These are phyloP conservation scores for Salix brachista DNA, from an alignment of 345 rosid species.

Conservation along the genomic window DNA sequence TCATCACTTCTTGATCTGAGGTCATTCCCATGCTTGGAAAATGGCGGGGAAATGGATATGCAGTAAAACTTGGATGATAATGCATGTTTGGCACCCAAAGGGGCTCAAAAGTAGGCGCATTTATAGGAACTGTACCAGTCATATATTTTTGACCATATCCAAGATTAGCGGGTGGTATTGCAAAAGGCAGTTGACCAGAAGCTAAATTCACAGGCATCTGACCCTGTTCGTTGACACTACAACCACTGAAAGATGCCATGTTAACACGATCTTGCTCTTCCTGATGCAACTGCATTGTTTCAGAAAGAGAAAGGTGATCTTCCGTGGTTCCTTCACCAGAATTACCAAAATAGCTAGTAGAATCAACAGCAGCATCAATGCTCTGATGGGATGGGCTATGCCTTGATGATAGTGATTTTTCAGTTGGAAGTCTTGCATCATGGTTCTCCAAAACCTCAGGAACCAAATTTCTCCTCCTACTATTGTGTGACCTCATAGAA, in stretches of 20 bases:
- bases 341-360: neutral
- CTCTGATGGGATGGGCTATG: constrained; percentile 1
- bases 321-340: neutral
- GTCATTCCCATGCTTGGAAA: constrained; percentile 12
- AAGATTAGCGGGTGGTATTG: constrained; percentile 7
- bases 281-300: constrained; percentile 14
- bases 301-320: constrained; percentile 1
- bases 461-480: neutral
- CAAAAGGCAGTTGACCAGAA: constrained; percentile 2
- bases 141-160: constrained; percentile 11
- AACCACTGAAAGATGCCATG: constrained; percentile 9
- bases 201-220: constrained; percentile 11
- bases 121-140: constrained; percentile 5
- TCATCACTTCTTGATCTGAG: constrained; percentile 8
- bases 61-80: constrained; percentile 6
- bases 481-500: constrained; percentile 1
- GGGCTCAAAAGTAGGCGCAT: neutral
- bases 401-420: neutral
- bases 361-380: constrained; percentile 1
- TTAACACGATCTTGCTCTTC: constrained; percentile 17
- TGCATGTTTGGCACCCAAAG: constrained; percentile 13
- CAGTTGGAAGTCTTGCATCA: neutral
- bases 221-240: constrained; percentile 8
- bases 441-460: constrained; percentile 3
- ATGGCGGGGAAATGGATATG: neutral